Conservation (phyloP, 208 protist genomes). For the Crithidia sp. region DNA sequence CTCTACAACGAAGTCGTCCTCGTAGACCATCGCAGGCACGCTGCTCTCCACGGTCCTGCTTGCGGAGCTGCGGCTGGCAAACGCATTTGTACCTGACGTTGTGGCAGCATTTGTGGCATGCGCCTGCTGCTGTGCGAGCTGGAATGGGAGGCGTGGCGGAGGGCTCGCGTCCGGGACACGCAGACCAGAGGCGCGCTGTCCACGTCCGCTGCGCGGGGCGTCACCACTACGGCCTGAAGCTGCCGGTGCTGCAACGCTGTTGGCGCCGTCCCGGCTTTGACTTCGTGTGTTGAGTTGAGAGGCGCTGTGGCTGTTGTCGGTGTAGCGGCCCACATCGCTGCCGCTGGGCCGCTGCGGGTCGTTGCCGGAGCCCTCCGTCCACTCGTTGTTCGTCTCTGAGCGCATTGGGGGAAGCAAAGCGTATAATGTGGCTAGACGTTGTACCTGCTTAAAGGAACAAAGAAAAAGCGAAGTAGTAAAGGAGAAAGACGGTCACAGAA, state of each 20-base stretch:
- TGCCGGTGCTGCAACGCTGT: neutral
- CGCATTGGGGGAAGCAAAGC: neutral
- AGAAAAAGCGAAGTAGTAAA: too few relatives aligned
- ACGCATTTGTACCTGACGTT: neutral
- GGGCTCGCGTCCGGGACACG: conserved; percentile 7
- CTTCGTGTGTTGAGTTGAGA: conserved; percentile 9
- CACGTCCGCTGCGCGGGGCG: neutral
- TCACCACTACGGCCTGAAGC: neutral
- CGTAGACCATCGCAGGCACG: conserved; percentile 1
- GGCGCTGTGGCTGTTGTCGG: conserved; percentile 16
- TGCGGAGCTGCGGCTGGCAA: neutral
- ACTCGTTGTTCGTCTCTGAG: conserved; percentile 8
- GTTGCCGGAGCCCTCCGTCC: neutral
- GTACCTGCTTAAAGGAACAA: too few relatives aligned
- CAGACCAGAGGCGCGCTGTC: neutral
- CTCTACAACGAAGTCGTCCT: neutral
- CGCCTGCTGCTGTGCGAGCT: neutral
- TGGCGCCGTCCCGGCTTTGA: conserved; percentile 1
- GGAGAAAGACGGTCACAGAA: too few relatives aligned
- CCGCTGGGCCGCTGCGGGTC: neutral
- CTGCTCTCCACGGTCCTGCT: too few relatives aligned
- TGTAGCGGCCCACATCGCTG: conserved; percentile 8
- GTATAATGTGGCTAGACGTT: too few relatives aligned
- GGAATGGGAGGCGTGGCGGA: conserved; percentile 12
- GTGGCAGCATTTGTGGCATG: neutral